These are phyloP conservation scores for Penicillium sp. DNA, from an alignment of 2,329 filamentous ascomycete genomes.

Conservation along the genomic window DNA sequence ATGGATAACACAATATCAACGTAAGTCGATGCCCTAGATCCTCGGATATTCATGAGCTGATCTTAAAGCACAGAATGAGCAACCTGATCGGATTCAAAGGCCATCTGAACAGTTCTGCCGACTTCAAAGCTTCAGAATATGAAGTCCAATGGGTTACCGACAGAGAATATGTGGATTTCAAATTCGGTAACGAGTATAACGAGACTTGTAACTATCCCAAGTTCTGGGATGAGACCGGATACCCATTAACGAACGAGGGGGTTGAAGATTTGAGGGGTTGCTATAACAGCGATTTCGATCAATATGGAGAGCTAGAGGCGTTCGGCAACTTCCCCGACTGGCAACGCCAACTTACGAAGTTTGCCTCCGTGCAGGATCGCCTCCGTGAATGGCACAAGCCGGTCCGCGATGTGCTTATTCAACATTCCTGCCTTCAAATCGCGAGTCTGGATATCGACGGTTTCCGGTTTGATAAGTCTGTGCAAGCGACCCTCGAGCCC, in stretches of 20 bases:
- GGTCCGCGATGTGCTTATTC: conserved; percentile 56
- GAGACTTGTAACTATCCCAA: conserved; percentile 56
- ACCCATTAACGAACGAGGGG: conserved; percentile 46
- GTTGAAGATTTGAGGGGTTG: conserved; percentile 52
- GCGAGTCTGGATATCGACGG: conserved; percentile 62
- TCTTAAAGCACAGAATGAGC: conserved; percentile 40
- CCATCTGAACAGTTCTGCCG: conserved; percentile 56
- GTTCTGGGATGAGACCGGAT: conserved; percentile 60
- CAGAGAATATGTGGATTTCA: conserved; percentile 58
- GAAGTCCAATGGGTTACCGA: conserved; percentile 54
- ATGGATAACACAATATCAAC: conserved; percentile 65
- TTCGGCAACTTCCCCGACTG: conserved; percentile 63
- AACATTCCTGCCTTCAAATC: conserved; percentile 62
- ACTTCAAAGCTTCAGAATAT: conserved; percentile 56
- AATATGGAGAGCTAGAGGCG: conserved; percentile 62
- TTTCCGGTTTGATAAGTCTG: conserved; percentile 64
- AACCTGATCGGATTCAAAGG: conserved; percentile 63
- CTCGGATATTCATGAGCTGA: background rate
- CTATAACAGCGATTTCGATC: conserved; percentile 63
- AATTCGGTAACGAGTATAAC: conserved; percentile 53
- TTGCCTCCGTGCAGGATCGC: conserved; percentile 65
- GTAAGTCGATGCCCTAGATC: conserved; percentile 30
- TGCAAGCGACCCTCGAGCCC: conserved; percentile 61
- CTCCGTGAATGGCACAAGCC: conserved; percentile 61
- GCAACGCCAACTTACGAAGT: conserved; percentile 62